Conservation (phyloP, 1,284 basidiomycete species). For the Malassezia brasiliensis region DNA sequence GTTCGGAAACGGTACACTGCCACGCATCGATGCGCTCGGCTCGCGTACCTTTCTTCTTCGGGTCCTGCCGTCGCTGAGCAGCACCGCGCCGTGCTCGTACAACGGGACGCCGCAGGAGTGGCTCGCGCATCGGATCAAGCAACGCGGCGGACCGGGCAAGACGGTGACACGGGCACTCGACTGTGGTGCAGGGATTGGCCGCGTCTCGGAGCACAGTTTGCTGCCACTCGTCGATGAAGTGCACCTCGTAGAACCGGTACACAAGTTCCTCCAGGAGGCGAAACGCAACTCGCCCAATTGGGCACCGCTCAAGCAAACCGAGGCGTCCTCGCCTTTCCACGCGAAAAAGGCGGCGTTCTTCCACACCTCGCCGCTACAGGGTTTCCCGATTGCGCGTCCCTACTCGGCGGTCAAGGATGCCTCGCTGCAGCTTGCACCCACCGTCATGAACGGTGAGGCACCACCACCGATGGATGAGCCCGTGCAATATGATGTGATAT, state of each 20-base stretch:
- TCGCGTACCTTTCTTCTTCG: constrained; percentile 40
- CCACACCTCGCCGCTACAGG: constrained; percentile 40
- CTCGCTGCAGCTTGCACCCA: constrained; percentile 1
- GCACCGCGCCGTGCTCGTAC: constrained; percentile 30
- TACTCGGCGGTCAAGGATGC: constrained; percentile 8
- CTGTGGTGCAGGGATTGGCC: constrained; percentile 44
- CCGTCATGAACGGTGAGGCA: constrained; percentile 1
- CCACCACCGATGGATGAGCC: constrained; percentile 20
- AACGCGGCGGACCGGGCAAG: constrained; percentile 31
- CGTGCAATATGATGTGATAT: constrained; percentile 37
- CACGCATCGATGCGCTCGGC: constrained; percentile 43
- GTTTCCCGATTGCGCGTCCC: constrained; percentile 32
- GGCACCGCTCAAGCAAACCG: constrained; percentile 26
- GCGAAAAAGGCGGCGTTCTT: constrained; percentile 43
- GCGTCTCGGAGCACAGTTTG: constrained; percentile 40
- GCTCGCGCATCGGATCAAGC: constrained; percentile 24
- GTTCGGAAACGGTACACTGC: constrained; percentile 38
- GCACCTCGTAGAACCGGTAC: constrained; percentile 44
- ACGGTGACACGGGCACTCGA: constrained; percentile 39
- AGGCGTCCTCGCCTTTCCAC: constrained; percentile 27
- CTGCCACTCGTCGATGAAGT: constrained; percentile 44
- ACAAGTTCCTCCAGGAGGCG: constrained; percentile 40
- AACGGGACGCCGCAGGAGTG: constrained; percentile 27
- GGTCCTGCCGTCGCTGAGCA: constrained; percentile 34
- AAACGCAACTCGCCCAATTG: constrained; percentile 28